Percentiles rank a stretch among this genome's conserved stretches.
These are phyloP conservation scores for Colletotrichum kahawae DNA, from an alignment of 2,329 filamentous ascomycete species.

Conservation along the genomic window DNA sequence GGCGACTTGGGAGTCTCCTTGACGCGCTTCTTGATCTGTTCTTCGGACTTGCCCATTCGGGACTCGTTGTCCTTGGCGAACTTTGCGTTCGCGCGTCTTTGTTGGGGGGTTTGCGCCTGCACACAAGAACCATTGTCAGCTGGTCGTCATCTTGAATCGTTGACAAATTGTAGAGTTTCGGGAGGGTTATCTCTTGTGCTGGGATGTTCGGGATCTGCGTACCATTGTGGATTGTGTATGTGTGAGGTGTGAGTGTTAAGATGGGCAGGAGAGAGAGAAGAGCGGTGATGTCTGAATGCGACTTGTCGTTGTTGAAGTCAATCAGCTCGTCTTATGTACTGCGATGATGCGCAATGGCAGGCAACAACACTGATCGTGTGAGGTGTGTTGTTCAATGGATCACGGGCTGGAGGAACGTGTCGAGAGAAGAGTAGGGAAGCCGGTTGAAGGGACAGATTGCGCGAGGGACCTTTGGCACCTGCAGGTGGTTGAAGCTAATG, in stretches of 20 bases:
- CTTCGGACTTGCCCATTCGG: constrained; percentile 77
- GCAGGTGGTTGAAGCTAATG: not conserved
- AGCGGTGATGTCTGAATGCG: not conserved
- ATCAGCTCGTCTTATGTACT: not conserved
- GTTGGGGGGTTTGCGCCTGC: constrained; percentile 83
- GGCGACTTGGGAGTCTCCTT: constrained; percentile 64
- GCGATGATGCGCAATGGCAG: not conserved
- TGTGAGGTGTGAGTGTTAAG: not conserved
- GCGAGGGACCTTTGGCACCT: constrained; percentile 4
- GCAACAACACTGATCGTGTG: not conserved
- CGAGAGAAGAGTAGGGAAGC: constrained; percentile 21
- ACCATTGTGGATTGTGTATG: constrained; percentile 24
- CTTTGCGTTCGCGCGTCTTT: constrained; percentile 80
- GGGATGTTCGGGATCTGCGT: not conserved
- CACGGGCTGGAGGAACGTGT: not conserved
- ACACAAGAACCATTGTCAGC: constrained; percentile 3
- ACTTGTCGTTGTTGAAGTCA: not conserved
- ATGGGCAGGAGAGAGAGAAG: not conserved
- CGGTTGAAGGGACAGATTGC: constrained; percentile 23
- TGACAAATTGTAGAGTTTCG: not conserved
- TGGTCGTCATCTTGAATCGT: not conserved
- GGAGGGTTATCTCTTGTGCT: not conserved
- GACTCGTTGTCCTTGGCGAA: constrained; percentile 76
- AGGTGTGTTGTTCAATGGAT: not conserved
- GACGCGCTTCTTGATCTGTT: constrained; percentile 63